Evolutionary conservation across 192 early-diverging fungal genomes (phyloP).

Genomic region (Neocallimastix lanati): DNA sequence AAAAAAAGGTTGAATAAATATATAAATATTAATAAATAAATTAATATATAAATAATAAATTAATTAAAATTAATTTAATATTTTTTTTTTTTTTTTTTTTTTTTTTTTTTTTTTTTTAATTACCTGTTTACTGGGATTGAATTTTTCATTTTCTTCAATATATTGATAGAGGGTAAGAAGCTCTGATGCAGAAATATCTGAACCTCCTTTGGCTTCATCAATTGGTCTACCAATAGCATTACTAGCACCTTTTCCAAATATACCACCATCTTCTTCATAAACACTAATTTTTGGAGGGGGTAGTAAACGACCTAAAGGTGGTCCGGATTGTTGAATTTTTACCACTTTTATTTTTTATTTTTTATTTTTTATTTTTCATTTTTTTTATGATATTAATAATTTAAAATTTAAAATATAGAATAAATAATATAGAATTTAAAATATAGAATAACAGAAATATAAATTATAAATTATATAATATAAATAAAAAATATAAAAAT

Average conservation of each 20-base stretch:
- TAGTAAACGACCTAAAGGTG: constrained; percentile 59
- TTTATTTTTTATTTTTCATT: too few species aligned
- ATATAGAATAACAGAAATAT: too few species aligned
- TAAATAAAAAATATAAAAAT: too few species aligned
- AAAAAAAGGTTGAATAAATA: too few species aligned
- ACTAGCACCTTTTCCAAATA: constrained; percentile 66
- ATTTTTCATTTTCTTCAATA: background rate
- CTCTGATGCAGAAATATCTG: background rate
- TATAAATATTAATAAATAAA: too few species aligned
- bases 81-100: too few species aligned
- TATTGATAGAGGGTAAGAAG: background rate
- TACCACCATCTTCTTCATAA: constrained; percentile 58
- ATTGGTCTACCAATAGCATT: background rate
- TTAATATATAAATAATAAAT: too few species aligned
- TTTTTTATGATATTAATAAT: too few species aligned
- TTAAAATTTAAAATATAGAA: background rate
- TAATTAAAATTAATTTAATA: too few species aligned
- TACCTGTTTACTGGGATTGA: background rate
- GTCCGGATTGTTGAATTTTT: constrained; percentile 44
- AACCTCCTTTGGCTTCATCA: background rate
- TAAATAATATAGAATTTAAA: background rate
- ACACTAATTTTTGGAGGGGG: constrained; percentile 47
- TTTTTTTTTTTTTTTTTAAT: too few species aligned
- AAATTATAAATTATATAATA: too few species aligned
- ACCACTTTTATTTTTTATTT: constrained; percentile 36